Evolutionary conservation across 805 yeast species (phyloP), one percentile per base, ranked within the genome.

Genomic region (Allodekkera sacchari): DNA sequence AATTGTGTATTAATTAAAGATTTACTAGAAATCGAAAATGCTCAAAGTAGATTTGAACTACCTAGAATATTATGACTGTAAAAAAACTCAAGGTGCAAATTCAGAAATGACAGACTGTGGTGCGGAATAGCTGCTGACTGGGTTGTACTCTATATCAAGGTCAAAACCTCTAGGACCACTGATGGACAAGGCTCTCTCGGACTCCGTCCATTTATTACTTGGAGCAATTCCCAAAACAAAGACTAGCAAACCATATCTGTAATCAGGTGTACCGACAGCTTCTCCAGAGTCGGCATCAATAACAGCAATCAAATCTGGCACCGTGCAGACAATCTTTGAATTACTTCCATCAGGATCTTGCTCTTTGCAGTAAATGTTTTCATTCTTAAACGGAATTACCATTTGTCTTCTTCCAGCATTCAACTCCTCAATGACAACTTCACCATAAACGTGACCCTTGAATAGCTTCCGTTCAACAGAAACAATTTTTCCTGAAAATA

Each of bases 181-280:
- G 30, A 61, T 42, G 19, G 46, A 47, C 7, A 66, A 17, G 0
- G 61, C 71, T 25, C 43, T 52, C 25, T 50, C 47, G 2, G 62
- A 52, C 19, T 50, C 50, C 7, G 59, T 51, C 63, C 69, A 61
- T 35, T 50, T 42, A 33, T 46, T 40, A 33, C 51, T 44, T 25
- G 67, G 66, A 4, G 67, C 55, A 33, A 62, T 49, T 4, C 47
- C 67, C 14, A 66, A 37, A 2, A 66, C 71, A 48, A 60, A 61
- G 11, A 65, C 70, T 23, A 59, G 32, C 30, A 66, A 35, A 5
- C 71, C 71, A 40, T 65, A 65, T 25, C 68, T 42, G 41, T 64
- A 66, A 22, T 66, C 71, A n/a, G 63, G 67, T 2, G 69, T 64
- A 7, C 71, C 71, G 8, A 64, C 59, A 10, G 69, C 69, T 34